Base-by-base conservation (phyloP, 2,329 filamentous ascomycete species). In the Trichocomaceae sp. region DNA sequence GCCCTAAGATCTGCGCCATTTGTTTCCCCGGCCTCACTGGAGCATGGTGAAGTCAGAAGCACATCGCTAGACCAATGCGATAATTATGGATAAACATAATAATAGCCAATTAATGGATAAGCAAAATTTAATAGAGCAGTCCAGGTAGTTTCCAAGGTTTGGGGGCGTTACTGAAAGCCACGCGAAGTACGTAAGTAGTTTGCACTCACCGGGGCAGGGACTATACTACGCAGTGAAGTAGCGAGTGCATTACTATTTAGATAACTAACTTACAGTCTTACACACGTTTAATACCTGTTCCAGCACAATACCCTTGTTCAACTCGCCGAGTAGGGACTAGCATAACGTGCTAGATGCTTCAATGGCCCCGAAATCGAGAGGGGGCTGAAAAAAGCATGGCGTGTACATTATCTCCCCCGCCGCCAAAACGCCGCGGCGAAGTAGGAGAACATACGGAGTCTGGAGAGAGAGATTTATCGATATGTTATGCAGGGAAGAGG, bases 1-100 rank as follows among this genome's bases (percentile, higher is more conserved):
- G 37, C 41, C 44, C 49, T 56, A 56, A 56, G 54, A 56, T 56
- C 54, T 56, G 54, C 54, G 35, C 31, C 31, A 31, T 20, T 48
- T 20, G 50, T 31, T 42, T 45, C 52, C 45, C n/a, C 31, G 23
- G 39, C 29, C n/a, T 47, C 23, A 31, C 44, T 47, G 39, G 20
- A 20, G 47, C 19, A 13, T 31, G 44, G n/a, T 29, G 29, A 31
- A 47, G 26, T 20, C n/a, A 39, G 50, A 47, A 46, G 46, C n/a
- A n/a, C n/a, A n/a, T n/a, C n/a, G n/a, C n/a, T n/a, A n/a, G n/a
- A n/a, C n/a, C n/a, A n/a, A n/a, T n/a, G n/a, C n/a, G n/a, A n/a
- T n/a, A n/a, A n/a, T n/a, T n/a, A n/a, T n/a, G n/a, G n/a, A n/a
- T n/a, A n/a, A n/a, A n/a, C n/a, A n/a, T n/a, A n/a, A n/a, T n/a